Evolutionary conservation across 148 eudicot species (phyloP).

Genomic region (Amaranthus cruentus): DNA sequence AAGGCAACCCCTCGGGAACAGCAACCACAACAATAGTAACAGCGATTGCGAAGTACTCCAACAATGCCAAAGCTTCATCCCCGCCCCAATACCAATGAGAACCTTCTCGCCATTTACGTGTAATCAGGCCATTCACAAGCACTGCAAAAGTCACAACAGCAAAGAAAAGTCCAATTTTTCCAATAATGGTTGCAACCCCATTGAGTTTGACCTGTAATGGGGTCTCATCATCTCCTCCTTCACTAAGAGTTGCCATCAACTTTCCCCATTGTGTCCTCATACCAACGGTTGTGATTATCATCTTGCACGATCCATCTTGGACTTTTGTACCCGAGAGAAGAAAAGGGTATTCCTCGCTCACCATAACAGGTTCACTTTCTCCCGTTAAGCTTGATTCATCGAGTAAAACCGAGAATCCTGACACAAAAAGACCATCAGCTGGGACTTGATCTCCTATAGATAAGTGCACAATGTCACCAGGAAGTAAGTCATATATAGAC

Average conservation of each 20-base stretch:
- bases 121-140: constrained; percentile 57
- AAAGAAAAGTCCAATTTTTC: constrained; percentile 89
- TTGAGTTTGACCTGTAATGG: constrained; percentile 91
- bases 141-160: constrained; percentile 89
- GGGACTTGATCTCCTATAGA: constrained; percentile 98
- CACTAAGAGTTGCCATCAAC: constrained; percentile 92
- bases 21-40: constrained; percentile 98
- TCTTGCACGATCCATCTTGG: constrained; percentile 95
- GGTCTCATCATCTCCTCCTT: constrained; percentile 96
- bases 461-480: constrained; percentile 93
- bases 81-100: constrained; percentile 62
- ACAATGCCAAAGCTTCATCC: constrained; percentile 71
- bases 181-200: constrained; percentile 94
- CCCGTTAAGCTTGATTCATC: constrained; percentile 96
- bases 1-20: constrained; percentile 93
- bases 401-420: constrained; percentile 77
- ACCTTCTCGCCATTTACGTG: constrained; percentile 59
- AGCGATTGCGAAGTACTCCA: constrained; percentile 86
- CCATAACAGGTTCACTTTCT: constrained; percentile 92
- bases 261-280: constrained; percentile 99
- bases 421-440: constrained; percentile 92
- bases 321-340: constrained; percentile 93
- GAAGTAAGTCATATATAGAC: constrained; percentile 76
- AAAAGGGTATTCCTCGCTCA: constrained; percentile 62
- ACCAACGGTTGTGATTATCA: constrained; percentile 92